Percentiles rank a stretch among this genome's conserved stretches.
Evolutionary conservation across 2,329 filamentous ascomycete genomes (phyloP).

Genomic region (Microascus cirrosus): DNA sequence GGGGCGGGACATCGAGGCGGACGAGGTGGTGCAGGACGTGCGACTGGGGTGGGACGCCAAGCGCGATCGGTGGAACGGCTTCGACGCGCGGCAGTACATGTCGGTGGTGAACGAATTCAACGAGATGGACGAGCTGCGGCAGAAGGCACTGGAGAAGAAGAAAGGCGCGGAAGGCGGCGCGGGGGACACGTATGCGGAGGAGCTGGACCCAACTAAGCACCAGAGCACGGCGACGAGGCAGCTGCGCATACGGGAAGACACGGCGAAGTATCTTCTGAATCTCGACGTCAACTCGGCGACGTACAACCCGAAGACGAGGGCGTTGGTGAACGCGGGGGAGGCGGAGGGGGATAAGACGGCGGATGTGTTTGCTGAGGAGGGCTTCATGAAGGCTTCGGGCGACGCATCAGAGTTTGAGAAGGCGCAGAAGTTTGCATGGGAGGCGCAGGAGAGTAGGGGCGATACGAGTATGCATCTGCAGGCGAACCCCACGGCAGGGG

Average conservation of each 20-base stretch:
- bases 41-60: constrained; percentile 94
- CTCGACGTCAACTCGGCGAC: constrained; percentile 92
- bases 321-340: constrained; percentile 77
- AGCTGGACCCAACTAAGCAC: constrained; percentile 91
- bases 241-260: constrained; percentile 87
- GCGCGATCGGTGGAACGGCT: constrained; percentile 96
- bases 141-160: constrained; percentile 37
- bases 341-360: constrained; percentile 67
- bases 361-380: constrained; percentile 80
- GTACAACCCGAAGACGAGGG: constrained; percentile 92
- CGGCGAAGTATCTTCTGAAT: constrained; percentile 91
- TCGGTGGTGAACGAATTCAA: constrained; percentile 84
- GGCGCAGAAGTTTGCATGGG: constrained; percentile 88
- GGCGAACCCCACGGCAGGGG: constrained; percentile 90
- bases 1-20: constrained; percentile 84
- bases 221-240: constrained; percentile 87
- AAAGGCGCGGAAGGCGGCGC: constrained; percentile 28
- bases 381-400: constrained; percentile 78
- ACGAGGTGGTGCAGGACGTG: constrained; percentile 78
- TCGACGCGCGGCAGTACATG: constrained; percentile 77
- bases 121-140: constrained; percentile 67
- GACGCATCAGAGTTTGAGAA: constrained; percentile 88
- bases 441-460: constrained; percentile 74
- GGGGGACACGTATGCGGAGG: constrained; percentile 76
- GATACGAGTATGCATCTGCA: constrained; percentile 80